A percentile compares a stretch with the other conserved stretches of the same genome.
phyloP scores from a whole-genome alignment of 495 filamentous ascomycete genomes.

The Daldinia bambusicola region DNA sequence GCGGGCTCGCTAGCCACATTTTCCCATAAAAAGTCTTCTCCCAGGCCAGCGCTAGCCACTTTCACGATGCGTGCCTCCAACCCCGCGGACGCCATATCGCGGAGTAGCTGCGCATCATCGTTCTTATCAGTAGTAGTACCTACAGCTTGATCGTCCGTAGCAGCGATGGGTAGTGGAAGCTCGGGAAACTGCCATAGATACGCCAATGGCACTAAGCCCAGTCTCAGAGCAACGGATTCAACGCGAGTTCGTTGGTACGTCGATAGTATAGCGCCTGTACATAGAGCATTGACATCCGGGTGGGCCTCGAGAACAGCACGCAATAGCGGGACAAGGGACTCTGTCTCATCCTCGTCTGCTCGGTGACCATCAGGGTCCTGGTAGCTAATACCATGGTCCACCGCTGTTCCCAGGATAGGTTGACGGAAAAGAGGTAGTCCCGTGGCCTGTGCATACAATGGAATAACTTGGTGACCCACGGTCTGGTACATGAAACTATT shows the following conservation, averaged over 20 bases:
- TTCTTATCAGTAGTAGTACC: constrained; percentile 25
- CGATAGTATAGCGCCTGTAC: constrained; percentile 89
- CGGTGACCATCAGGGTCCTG: constrained; percentile 39
- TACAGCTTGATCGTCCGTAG: not conserved
- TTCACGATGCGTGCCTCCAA: constrained; percentile 92
- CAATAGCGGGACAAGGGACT: constrained; percentile 81
- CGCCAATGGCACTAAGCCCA: constrained; percentile 81
- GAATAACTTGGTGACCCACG: constrained; percentile 86
- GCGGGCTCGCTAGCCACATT: constrained; percentile 70
- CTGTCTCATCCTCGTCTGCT: constrained; percentile 77
- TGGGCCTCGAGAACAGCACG: constrained; percentile 67
- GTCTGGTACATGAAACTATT: constrained; percentile 99
- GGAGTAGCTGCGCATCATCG: constrained; percentile 66
- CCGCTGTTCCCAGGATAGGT: constrained; percentile 73
- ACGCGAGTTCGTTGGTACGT: constrained; percentile 95
- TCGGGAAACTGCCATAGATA: constrained; percentile 91
- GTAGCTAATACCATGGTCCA: constrained; percentile 73
- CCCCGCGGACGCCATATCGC: constrained; percentile 80
- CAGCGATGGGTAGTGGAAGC: constrained; percentile 52
- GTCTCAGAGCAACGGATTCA: constrained; percentile 82
- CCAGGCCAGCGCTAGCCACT: constrained; percentile 89
- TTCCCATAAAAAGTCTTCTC: constrained; percentile 82
- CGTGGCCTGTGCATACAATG: constrained; percentile 82
- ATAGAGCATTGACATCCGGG: constrained; percentile 84
- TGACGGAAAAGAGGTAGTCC: constrained; percentile 81